A percentile compares a stretch with the other conserved stretches of the same genome.
These are phyloP conservation scores for Cystobasidium slooffiae DNA, from an alignment of 1,284 basidiomycete genomes.

Conservation along the genomic window DNA sequence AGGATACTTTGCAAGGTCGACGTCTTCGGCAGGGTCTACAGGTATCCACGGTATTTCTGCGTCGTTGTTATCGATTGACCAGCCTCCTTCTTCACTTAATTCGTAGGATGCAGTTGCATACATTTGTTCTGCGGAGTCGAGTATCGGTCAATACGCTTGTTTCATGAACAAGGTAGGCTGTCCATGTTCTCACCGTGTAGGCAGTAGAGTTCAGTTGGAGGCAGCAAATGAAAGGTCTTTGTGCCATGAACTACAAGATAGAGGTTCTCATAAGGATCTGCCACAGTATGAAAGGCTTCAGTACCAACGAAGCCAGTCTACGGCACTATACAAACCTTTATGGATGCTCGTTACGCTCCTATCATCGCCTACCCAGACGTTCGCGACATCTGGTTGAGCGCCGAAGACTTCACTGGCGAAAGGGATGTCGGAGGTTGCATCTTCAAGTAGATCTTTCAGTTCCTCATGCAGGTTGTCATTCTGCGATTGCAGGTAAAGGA, in stretches of 20 bases:
- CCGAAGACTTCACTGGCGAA: constrained; percentile 29
- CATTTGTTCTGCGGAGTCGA: constrained; percentile 7
- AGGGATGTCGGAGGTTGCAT: constrained; percentile 17
- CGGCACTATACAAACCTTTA: constrained; percentile 37
- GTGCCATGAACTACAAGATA: constrained; percentile 80
- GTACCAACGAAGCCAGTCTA: background rate
- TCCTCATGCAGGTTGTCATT: constrained; percentile 79
- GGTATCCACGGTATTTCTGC: constrained; percentile 51
- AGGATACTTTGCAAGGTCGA: constrained; percentile 42
- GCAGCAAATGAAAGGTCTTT: constrained; percentile 81
- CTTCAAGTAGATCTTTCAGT: constrained; percentile 41
- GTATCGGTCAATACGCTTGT: background rate
- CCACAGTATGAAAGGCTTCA: background rate
- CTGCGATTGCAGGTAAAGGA: constrained; percentile 82
- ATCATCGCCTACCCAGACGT: constrained; percentile 83
- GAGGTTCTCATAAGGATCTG: constrained; percentile 90
- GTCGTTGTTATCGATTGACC: constrained; percentile 53
- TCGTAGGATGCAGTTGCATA: constrained; percentile 21
- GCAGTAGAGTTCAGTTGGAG: constrained; percentile 83
- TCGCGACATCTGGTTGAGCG: constrained; percentile 77
- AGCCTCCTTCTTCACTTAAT: background rate
- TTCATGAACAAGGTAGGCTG: background rate
- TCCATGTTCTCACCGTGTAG: constrained; percentile 66
- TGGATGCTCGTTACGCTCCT: constrained; percentile 81
- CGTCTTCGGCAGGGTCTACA: constrained; percentile 48